These are phyloP conservation scores for Exserohilum turcica DNA, from an alignment of 2,329 filamentous ascomycete genomes.

Conservation along the genomic window DNA sequence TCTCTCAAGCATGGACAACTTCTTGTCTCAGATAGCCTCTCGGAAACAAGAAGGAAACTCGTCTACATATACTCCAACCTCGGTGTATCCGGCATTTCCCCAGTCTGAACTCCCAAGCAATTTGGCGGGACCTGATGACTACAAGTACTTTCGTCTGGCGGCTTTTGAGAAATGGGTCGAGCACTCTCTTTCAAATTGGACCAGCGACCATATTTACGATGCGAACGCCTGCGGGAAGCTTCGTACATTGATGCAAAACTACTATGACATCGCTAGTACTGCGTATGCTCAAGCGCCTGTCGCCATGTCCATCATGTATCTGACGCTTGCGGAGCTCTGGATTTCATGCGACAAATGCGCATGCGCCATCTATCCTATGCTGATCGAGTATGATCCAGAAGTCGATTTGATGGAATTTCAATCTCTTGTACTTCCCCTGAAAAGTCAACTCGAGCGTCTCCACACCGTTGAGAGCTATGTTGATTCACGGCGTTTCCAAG, in stretches of 20 bases:
- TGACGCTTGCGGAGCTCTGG: conserved; percentile 65
- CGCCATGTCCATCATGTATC: conserved; percentile 59
- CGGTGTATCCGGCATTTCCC: conserved; percentile 10
- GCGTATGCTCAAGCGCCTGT: conserved; percentile 54
- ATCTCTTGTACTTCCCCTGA: conserved; percentile 53
- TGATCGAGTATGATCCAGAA: conserved; percentile 56
- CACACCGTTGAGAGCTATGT: conserved; percentile 57
- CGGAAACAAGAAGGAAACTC: conserved; percentile 1
- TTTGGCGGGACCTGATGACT: conserved; percentile 12
- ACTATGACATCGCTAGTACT: conserved; percentile 13
- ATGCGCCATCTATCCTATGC: conserved; percentile 45
- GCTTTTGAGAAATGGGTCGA: conserved; percentile 59
- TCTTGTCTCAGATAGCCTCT: conserved; percentile 15
- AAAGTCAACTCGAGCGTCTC: conserved; percentile 55
- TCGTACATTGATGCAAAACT: conserved; percentile 19
- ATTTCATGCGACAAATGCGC: conserved; percentile 59
- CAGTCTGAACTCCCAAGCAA: conserved; percentile 13
- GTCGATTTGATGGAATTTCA: conserved; percentile 51
- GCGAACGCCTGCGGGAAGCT: conserved; percentile 32
- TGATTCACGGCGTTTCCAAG: conserved; percentile 28
- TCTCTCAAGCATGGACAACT: conserved; percentile 23
- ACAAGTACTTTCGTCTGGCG: conserved; percentile 47
- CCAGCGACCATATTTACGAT: conserved; percentile 30
- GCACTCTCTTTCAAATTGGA: conserved; percentile 49
- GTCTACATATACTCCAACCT: conserved; percentile 18